Evolutionary conservation across 805 yeast genomes (phyloP), one percentile per base, ranked within the genome.

Genomic region (Brettanomyces custersianus): DNA sequence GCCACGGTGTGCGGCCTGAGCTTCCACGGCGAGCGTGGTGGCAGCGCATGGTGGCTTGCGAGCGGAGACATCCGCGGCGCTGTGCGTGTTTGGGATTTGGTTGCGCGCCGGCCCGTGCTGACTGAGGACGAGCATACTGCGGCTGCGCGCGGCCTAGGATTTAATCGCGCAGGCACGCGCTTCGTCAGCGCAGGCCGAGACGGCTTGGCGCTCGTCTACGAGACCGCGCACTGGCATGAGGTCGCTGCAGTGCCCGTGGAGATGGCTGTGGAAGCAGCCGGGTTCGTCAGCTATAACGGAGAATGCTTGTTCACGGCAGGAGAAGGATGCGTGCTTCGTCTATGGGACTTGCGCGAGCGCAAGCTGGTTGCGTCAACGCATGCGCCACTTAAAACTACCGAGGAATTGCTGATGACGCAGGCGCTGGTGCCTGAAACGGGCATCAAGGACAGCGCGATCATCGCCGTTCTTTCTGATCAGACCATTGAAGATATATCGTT

Each of bases 111-210:
- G 49, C 74, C 82, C 40, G 44, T 77, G 4, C 70, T 70, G 12
- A 64, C 68, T 12, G 72, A 79, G 24, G 57, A 75, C 29, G 95
- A 86, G 43, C 98, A 92, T 52, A 71, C 69, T 5, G 70, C 84
- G 19, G 90, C 95, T 0, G 90, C 92, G 2, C 74, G 97, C 57
- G 95, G 95, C 0, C 60, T 90, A 10, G 83, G 74, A 15, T 80
- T 88, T 47, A 57, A 59, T 40, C 48, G 48, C 1, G 66, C 63
- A 23, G 85, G 81, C 9, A 62, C 64, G 16, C 54, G 63, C 21
- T 66, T 92, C 37, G 57, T 87, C 20, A 75, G 82, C 44, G 96
- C 94, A 45, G 96, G 96, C 25, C 72, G 99, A 60, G 98, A 92
- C 56, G 80, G 80, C 49, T 67, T 88, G 28, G 72, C 71, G 38